Evolutionary conservation across 495 filamentous ascomycete genomes (phyloP).

Genomic region (Penicillium samsonianum): DNA sequence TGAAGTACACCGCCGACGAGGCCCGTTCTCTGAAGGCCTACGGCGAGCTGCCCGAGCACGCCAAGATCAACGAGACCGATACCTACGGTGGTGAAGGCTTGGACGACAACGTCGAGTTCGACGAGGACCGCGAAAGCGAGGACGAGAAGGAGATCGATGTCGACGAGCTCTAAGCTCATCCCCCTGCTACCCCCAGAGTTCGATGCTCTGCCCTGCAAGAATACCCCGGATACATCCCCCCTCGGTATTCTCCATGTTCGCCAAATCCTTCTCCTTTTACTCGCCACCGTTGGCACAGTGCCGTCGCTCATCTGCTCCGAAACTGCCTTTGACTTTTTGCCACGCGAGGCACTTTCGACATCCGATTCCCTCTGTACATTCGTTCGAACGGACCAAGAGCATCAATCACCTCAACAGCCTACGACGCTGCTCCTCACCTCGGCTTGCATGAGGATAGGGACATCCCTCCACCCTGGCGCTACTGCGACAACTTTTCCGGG

Average conservation of each 20-base stretch:
- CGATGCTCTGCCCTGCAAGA: constrained; percentile 42
- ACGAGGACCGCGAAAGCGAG: constrained; percentile 58
- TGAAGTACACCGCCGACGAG: constrained; percentile 98
- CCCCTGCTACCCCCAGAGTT: constrained; percentile 27
- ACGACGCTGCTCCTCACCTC: constrained; percentile 19
- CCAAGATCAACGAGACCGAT: constrained; percentile 99
- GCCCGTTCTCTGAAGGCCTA: constrained; percentile 92
- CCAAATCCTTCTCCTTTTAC: constrained; percentile 25
- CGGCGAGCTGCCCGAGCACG: constrained; percentile 93
- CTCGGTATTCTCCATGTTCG: constrained; percentile 32
- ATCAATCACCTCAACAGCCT: constrained; percentile 5
- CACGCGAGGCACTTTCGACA: constrained; percentile 11
- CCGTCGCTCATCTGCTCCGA: constrained; percentile 20
- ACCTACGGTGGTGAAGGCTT: constrained; percentile 71
- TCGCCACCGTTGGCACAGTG: constrained; percentile 25
- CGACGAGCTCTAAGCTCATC: constrained; percentile 56
- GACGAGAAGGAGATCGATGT: constrained; percentile 62
- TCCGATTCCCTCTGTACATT: constrained; percentile 17
- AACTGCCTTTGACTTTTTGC: constrained; percentile 14
- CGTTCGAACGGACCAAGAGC: constrained; percentile 19
- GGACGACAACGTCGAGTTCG: constrained; percentile 62
- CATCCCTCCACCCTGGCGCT: constrained; percentile 17
- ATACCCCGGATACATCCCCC: constrained; percentile 32
- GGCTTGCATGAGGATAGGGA: constrained; percentile 23
- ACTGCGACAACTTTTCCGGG: constrained; percentile 31